A percentile compares a stretch with the other conserved stretches of the same genome.
Evolutionary conservation across 177 flowering plant genomes (phyloP).

Genomic region (Tripterygium wilfordii): DNA sequence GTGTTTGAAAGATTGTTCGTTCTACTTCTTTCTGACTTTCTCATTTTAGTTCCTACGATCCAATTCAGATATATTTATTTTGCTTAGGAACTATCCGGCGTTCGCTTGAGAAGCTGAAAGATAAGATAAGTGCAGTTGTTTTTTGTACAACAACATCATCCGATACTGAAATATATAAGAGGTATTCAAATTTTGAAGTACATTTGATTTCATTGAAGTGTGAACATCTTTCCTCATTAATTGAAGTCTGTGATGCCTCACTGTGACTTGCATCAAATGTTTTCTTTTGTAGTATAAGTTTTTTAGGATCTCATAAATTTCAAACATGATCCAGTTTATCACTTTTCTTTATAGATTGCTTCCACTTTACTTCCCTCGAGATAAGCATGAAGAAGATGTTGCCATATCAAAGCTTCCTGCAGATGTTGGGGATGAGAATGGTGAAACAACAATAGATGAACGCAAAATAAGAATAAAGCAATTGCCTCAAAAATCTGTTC

Average conservation of each 20-base stretch:
- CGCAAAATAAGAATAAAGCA: slow-evolving; percentile 97
- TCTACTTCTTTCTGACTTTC: too few species aligned
- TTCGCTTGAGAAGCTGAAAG: slow-evolving; percentile 91
- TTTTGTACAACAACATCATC: slow-evolving; percentile 81
- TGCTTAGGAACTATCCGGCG: slow-evolving; percentile 91
- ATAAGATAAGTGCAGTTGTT: slow-evolving; percentile 79
- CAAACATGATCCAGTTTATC: neutral
- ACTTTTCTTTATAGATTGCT: slow-evolving; percentile 59
- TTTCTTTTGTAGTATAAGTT: neutral
- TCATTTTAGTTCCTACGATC: neutral
- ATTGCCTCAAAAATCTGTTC: slow-evolving; percentile 54
- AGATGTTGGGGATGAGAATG: slow-evolving; percentile 99
- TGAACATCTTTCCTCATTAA: too few species aligned
- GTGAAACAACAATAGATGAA: slow-evolving; percentile 90
- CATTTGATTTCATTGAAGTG: neutral
- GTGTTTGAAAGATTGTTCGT: too few species aligned
- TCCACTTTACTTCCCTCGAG: slow-evolving; percentile 98
- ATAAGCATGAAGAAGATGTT: slow-evolving; percentile 88
- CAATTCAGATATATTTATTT: slow-evolving; percentile 4
- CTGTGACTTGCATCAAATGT: neutral
- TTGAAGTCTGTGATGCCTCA: neutral
- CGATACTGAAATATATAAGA: slow-evolving; percentile 97
- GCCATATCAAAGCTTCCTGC: slow-evolving; percentile 96
- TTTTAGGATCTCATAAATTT: neutral
- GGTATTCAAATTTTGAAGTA: slow-evolving; percentile 31